Conservation (phyloP, 1,284 basidiomycete species). For the Puccinia hordei region DNA sequence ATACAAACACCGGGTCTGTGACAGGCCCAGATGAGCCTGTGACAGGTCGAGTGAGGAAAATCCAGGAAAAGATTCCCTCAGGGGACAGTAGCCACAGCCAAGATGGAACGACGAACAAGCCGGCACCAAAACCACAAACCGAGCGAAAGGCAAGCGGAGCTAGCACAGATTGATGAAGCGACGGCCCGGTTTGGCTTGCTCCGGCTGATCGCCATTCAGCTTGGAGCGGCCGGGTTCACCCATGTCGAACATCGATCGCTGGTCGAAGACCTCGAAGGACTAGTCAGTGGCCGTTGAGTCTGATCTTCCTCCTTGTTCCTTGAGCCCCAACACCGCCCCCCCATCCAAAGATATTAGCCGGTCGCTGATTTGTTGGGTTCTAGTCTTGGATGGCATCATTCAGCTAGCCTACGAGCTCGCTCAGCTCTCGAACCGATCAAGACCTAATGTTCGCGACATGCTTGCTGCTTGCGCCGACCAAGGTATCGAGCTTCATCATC, state of each 20-base stretch:
- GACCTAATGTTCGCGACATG: conserved; percentile 45
- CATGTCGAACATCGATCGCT: conserved; percentile 38
- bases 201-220: conserved; percentile 24
- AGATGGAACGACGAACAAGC: neutral
- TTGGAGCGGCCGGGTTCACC: conserved; percentile 23
- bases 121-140: neutral
- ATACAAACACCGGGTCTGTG: too few species aligned
- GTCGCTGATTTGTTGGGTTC: too few species aligned
- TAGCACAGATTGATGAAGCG: neutral
- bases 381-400: conserved; percentile 41
- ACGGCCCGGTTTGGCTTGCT: conserved; percentile 35
- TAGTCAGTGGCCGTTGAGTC: conserved; percentile 38
- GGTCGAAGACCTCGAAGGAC: conserved; percentile 37
- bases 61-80: neutral
- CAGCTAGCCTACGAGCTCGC: conserved; percentile 38
- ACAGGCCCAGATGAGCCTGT: neutral
- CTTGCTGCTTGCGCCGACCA: conserved; percentile 42
- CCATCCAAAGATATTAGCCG: too few species aligned
- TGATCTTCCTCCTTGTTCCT: neutral
- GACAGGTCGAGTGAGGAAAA: neutral
- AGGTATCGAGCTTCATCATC: conserved; percentile 39
- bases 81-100: neutral
- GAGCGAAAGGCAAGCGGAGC: neutral
- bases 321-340: too few species aligned
- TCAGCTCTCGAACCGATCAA: conserved; percentile 23